phyloP scores from a whole-genome alignment of 768 basidiomycete genomes.

The Amylocystis lapponica region DNA sequence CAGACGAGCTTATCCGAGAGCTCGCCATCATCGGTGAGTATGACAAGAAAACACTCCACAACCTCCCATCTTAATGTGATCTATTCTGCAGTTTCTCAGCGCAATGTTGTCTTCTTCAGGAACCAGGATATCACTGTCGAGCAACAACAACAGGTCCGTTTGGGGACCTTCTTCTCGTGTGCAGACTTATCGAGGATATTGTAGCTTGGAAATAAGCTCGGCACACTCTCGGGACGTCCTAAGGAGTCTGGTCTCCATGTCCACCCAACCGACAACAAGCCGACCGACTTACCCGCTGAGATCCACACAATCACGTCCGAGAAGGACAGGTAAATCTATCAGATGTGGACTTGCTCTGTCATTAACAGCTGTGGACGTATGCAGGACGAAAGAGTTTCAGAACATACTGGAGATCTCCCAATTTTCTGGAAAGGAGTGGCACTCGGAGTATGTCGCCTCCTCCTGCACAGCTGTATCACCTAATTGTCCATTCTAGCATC shows the following conservation, averaged over 20 bases:
- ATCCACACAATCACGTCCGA: slow-evolving; percentile 42
- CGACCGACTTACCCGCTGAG: slow-evolving; percentile 39
- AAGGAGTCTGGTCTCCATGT: slow-evolving; percentile 42
- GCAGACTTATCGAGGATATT: too few species aligned
- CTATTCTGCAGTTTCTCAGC: slow-evolving; percentile 38
- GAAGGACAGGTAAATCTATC: slow-evolving; percentile 14
- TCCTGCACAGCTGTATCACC: too few species aligned
- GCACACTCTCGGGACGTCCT: slow-evolving; percentile 45
- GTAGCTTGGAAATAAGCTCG: slow-evolving; percentile 42
- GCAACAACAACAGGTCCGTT: slow-evolving; percentile 37
- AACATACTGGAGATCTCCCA: neutral
- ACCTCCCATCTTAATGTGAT: neutral
- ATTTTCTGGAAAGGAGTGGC: neutral
- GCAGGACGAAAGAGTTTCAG: slow-evolving; percentile 27
- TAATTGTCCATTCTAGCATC: slow-evolving; percentile 53
- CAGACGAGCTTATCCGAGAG: slow-evolving; percentile 47
- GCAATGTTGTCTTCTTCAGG: slow-evolving; percentile 63
- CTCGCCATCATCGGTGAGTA: slow-evolving; percentile 31
- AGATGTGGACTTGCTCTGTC: slow-evolving; percentile 31
- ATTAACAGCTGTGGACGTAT: slow-evolving; percentile 36
- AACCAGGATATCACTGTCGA: slow-evolving; percentile 43
- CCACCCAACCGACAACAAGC: slow-evolving; percentile 40
- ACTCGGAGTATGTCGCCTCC: neutral
- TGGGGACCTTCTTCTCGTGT: too few species aligned
- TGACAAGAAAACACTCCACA: too few species aligned